Percentiles rank a stretch among this genome's conserved stretches.
Evolutionary conservation across 495 filamentous ascomycete genomes (phyloP).

Genomic region (Neurospora sp.): DNA sequence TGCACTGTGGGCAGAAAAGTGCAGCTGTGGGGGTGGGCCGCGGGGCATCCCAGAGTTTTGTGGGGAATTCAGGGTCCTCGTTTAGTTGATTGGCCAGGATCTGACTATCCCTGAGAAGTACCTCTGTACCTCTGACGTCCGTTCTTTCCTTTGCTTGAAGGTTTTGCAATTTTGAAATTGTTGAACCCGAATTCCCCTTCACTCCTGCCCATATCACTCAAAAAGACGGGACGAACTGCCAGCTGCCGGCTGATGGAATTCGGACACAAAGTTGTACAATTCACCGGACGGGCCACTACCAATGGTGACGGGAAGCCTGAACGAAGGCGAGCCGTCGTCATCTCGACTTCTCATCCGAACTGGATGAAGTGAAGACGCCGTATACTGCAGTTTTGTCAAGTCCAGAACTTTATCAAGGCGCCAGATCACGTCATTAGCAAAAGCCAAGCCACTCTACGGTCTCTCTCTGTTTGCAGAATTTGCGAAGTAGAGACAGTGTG

Average conservation of each 20-base stretch:
- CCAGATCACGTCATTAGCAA: background rate
- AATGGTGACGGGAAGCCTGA: background rate
- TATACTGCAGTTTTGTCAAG: background rate
- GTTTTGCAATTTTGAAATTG: background rate
- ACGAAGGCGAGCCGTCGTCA: background rate
- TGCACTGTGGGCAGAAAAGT: background rate
- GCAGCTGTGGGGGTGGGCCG: background rate
- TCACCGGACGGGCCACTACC: background rate
- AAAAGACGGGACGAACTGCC: background rate
- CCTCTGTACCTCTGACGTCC: background rate
- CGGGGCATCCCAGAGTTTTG: background rate
- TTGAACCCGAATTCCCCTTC: background rate
- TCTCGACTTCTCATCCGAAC: background rate
- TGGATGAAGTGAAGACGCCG: background rate
- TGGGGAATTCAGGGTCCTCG: background rate
- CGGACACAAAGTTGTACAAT: background rate
- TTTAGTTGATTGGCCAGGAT: background rate
- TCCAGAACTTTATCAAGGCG: background rate
- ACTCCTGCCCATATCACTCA: background rate
- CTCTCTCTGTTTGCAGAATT: background rate
- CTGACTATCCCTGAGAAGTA: background rate
- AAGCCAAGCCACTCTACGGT: background rate
- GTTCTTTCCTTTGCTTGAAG: background rate
- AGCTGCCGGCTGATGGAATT: background rate
- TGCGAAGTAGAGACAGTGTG: background rate